Base-by-base conservation (phyloP, 2,329 filamentous ascomycete genomes). In the Aspergillus sp. region DNA sequence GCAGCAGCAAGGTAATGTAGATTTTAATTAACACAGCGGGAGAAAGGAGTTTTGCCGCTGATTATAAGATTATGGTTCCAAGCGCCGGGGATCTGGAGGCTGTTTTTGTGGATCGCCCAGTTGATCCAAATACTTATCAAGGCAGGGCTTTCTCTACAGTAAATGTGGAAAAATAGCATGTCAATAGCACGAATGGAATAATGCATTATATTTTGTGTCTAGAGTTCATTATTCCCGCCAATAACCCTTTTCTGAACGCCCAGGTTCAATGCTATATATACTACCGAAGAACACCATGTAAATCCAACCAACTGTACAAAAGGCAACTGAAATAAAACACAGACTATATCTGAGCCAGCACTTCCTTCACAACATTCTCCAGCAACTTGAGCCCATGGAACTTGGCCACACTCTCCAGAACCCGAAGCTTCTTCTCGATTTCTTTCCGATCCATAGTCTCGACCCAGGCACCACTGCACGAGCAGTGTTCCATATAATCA, bases 401-500 rank as follows among this genome's bases (percentile, higher is more conserved):
- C 59, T 74, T 78, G 6, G 88, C 88, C 43, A 95, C 90, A 46
- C 80, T 83, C 56, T 75, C 77, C 68, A 89, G 84, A 4, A 95
- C 85, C 38, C 67, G 76, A 60, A 97, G 59, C 63, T 74, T 79
- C 63, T 75, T 80, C 60, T 80, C 69, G 22, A 91, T 72, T 23
- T 86, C 86, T 25, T 78, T 81, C 54, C 78, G 76, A 56, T 84
- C 79, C 50, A 90, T 76, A 17, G 83, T 88, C 55, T 82, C 82
- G 15, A 77, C 78, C 93, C 93, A 98, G 50, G 80, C 79, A 3
- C 93, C 93, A 52, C 88, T 88, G 74, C 93, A 98, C 9, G 84
- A 86, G 69, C 94, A 98, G 68, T 97, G 90, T 67, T 96, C 91
- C 83, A 93, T 90, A 60, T 97, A 94, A 61, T 96, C 91, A 65